Evolutionary conservation across 129 eudicot genomes (phyloP).

Genomic region (Chrysanthemum seticuspe): DNA sequence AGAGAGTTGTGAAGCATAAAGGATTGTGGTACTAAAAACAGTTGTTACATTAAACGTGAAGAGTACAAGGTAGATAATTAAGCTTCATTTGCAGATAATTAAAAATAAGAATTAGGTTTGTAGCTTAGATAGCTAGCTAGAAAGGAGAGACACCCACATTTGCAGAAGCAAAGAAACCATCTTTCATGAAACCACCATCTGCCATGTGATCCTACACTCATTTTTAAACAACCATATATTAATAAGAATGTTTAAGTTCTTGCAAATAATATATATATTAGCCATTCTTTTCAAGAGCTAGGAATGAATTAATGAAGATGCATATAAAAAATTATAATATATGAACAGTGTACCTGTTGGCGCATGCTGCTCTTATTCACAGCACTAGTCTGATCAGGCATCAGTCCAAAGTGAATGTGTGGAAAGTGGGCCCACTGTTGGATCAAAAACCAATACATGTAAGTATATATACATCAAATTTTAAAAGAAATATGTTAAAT

Average conservation of each 20-base stretch:
- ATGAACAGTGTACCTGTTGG: slow-evolving; percentile 57
- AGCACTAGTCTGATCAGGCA: slow-evolving; percentile 53
- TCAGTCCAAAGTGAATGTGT: slow-evolving; percentile 72
- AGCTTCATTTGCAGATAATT: background rate
- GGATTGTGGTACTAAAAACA: background rate
- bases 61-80: slow-evolving; percentile 10
- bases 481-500: background rate
- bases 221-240: background rate
- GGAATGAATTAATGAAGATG: background rate
- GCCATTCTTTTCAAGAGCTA: slow-evolving; percentile 1
- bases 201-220: slow-evolving; percentile 46
- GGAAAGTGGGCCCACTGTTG: slow-evolving; percentile 91
- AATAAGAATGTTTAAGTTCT: background rate
- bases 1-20: background rate
- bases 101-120: background rate
- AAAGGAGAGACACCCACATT: slow-evolving; percentile 58
- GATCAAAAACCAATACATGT: background rate
- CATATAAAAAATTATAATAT: background rate
- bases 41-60: background rate
- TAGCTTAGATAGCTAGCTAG: slow-evolving; percentile 5
- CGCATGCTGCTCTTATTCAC: slow-evolving; percentile 55
- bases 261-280: background rate
- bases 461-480: background rate
- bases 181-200: slow-evolving; percentile 57
- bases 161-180: slow-evolving; percentile 55